phyloP scores from a whole-genome alignment of 108 stramenopile species.

The Fragilariopsis cylindrus region DNA sequence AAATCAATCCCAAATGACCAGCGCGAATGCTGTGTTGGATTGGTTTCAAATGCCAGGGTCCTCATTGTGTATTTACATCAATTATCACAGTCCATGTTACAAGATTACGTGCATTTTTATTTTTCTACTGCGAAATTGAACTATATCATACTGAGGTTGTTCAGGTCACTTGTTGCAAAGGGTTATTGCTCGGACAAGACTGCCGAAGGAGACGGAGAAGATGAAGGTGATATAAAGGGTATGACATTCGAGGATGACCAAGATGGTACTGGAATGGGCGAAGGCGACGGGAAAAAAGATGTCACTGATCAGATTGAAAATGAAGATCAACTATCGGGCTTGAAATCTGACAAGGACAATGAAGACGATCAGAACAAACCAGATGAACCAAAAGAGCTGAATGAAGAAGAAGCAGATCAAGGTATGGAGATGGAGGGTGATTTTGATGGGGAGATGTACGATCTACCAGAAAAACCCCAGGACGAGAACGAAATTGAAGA shows the following conservation, averaged over 20 bases:
- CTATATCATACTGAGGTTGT: conserved; percentile 88
- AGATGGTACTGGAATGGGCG: conserved; percentile 99
- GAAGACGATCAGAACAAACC: conserved; percentile 51
- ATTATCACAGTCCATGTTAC: conserved; percentile 34
- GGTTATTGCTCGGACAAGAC: conserved; percentile 92
- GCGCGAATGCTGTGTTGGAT: conserved; percentile 41
- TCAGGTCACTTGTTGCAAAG: conserved; percentile 87
- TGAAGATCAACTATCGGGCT: conserved; percentile 95
- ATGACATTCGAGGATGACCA: conserved; percentile 94
- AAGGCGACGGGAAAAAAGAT: conserved; percentile 96
- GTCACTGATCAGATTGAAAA: conserved; percentile 97
- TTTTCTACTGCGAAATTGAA: conserved; percentile 70
- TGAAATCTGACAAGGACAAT: conserved; percentile 79
- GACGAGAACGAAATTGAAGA: conserved; percentile 79
- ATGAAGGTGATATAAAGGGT: conserved; percentile 60
- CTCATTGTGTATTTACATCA: conserved; percentile 42
- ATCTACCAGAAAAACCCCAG: conserved; percentile 81
- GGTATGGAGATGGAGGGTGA: conserved; percentile 99
- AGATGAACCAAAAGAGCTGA: conserved; percentile 68
- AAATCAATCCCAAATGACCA: not conserved
- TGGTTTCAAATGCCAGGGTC: conserved; percentile 48
- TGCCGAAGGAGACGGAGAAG: conserved; percentile 71
- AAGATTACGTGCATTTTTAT: conserved; percentile 54
- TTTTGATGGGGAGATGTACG: conserved; percentile 95
- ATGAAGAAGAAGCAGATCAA: conserved; percentile 94